A percentile compares a stretch with the other conserved stretches of the same genome.
phyloP scores from a whole-genome alignment of 306 rosid genomes.

The Acacia crassicarpa region DNA sequence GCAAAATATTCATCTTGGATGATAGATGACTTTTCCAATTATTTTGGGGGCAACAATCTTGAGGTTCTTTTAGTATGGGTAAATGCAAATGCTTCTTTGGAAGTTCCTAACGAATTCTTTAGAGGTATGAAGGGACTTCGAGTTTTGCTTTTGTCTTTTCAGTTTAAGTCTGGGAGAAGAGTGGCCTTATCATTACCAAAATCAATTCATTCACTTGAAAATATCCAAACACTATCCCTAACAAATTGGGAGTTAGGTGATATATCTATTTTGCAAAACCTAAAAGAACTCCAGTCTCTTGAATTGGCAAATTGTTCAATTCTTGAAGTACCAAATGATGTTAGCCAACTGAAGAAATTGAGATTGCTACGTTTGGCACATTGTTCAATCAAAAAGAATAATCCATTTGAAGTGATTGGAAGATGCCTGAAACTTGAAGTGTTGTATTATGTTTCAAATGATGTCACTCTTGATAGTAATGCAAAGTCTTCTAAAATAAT shows the following conservation, averaged over 20 bases:
- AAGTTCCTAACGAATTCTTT: neutral
- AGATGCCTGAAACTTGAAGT: conserved; percentile 18
- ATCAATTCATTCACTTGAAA: neutral
- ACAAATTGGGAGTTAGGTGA: neutral
- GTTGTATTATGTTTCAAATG: neutral
- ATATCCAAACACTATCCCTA: neutral
- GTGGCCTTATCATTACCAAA: neutral
- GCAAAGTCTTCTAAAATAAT: neutral
- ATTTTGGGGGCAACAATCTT: neutral
- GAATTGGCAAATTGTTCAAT: neutral
- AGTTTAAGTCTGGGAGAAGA: neutral
- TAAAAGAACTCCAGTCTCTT: conserved; percentile 18
- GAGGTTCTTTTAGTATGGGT: neutral
- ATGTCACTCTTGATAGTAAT: neutral
- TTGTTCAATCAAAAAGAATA: conserved; percentile 5
- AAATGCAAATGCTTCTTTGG: neutral
- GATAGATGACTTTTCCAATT: neutral
- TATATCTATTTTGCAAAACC: conserved; percentile 1
- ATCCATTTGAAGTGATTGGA: conserved; percentile 28
- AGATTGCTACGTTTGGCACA: conserved; percentile 16
- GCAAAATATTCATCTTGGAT: neutral
- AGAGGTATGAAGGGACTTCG: neutral
- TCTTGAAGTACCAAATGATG: conserved; percentile 24
- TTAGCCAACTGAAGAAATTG: neutral
- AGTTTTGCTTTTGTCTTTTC: neutral